Base-by-base conservation (phyloP, 2,329 filamentous ascomycete genomes). In the Diaporthe aspalathi region DNA sequence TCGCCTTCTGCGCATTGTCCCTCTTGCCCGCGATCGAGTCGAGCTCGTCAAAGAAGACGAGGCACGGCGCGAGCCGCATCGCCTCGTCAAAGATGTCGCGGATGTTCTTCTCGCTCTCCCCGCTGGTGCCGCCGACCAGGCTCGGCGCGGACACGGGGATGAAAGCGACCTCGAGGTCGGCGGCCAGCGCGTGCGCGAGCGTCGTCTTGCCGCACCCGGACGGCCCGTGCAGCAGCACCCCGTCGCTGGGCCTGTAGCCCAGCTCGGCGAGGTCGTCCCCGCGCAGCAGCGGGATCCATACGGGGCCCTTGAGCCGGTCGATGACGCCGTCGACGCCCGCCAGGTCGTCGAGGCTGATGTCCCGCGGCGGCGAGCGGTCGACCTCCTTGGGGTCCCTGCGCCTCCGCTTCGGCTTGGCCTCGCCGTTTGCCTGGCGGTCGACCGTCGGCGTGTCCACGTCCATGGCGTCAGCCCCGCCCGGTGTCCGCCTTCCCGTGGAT, bases 11-110 rank as follows among this genome's bases (percentile, higher is more conserved):
- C 1, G 92, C 90, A 68, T 90, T 93, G 74, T 97, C 94, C 70
- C 93, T 87, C 80, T 97, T 97, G 0, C 93, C 93, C 63, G 94
- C 93, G 76, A 98, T 96, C 5, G 92, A 92, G 80, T 99, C 95
- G 67, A 98, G 93, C 76, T 97, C 92, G 75, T 97, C 94, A 70
- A 98, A 93, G 77, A 98, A 97, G 5, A 99, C 87, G 6, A 99
- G 86, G 77, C 94, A 97, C 0, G 96, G 96, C 0, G 95, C 95
- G 47, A 95, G 87, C 69, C 90, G 88, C 79, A 93, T 94, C 0
- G 96, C 96, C 77, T 96, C 93, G 16, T 98, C 95, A 73, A 97
- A 97, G 60, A 94, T 87, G 74, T 95, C 93, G 45, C 94, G 87
- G 35, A 97, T 89, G 72, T 94, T 94, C 83, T 95, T 95, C 80